Conservation (phyloP, 2,329 filamentous ascomycete genomes). For the Ustulina deusta region DNA sequence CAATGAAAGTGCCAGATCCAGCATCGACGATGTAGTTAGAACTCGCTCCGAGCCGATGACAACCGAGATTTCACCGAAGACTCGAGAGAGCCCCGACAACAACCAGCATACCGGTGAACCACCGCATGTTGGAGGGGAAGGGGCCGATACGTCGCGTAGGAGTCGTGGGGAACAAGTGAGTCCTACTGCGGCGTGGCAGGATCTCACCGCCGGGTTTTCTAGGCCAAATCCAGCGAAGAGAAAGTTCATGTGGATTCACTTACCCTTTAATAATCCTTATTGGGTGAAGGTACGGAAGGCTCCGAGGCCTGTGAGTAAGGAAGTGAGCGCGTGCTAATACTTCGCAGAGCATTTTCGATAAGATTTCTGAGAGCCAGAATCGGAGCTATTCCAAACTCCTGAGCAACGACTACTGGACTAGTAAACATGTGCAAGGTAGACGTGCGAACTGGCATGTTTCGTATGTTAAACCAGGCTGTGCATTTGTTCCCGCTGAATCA, state of each 20-base stretch:
- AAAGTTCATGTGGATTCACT: conserved; percentile 69
- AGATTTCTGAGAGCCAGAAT: conserved; percentile 60
- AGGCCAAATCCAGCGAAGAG: conserved; percentile 55
- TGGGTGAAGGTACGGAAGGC: conserved; percentile 65
- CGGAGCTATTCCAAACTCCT: conserved; percentile 57
- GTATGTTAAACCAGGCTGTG: conserved; percentile 62
- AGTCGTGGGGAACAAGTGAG: conserved; percentile 31
- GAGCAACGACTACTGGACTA: conserved; percentile 62
- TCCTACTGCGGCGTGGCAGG: conserved; percentile 44
- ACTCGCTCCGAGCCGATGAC: conserved; percentile 51
- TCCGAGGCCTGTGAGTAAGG: conserved; percentile 33
- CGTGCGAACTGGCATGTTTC: conserved; percentile 64
- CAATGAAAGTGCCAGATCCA: conserved; percentile 43
- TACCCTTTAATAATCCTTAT: conserved; percentile 67
- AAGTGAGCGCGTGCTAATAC: conserved; percentile 44
- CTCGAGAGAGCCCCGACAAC: not conserved
- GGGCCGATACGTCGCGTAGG: conserved; percentile 15
- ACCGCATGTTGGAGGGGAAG: conserved; percentile 23
- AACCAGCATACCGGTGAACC: not conserved
- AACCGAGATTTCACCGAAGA: conserved; percentile 44
- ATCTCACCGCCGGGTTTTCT: conserved; percentile 56
- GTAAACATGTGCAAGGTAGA: conserved; percentile 61
- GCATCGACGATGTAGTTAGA: conserved; percentile 37
- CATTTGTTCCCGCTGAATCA: conserved; percentile 57
- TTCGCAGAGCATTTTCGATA: conserved; percentile 53